phyloP scores from a whole-genome alignment of 257 asterid genomes.

The Solanum dulcamara region DNA sequence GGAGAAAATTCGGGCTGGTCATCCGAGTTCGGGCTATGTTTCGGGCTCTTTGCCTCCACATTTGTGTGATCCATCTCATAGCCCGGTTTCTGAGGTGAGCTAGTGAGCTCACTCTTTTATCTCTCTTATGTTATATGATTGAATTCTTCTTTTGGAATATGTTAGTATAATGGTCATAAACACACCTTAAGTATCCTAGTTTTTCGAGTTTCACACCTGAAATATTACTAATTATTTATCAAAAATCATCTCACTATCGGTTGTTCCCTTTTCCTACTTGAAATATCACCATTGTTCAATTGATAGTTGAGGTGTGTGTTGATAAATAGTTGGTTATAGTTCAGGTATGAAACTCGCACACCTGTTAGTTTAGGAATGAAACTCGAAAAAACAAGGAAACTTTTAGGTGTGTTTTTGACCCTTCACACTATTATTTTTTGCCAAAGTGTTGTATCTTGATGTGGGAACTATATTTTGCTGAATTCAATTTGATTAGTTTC shows the following conservation, averaged over 20 bases:
- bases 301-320: neutral
- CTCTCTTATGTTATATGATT: neutral
- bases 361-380: neutral
- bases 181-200: neutral
- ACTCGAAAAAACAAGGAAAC: neutral
- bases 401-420: neutral
- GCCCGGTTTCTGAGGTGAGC: conserved; percentile 63
- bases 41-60: conserved; percentile 51
- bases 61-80: conserved; percentile 77
- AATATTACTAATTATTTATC: neutral
- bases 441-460: neutral
- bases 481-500: neutral
- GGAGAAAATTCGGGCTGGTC: conserved; percentile 33
- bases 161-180: neutral
- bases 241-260: too few relatives aligned
- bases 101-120: conserved; percentile 5
- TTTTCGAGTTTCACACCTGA: neutral
- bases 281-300: neutral
- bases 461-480: neutral
- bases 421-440: neutral
- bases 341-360: neutral
- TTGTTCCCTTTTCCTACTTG: neutral
- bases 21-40: conserved; percentile 21
- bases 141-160: neutral
- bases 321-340: neutral